These are phyloP conservation scores for Filobasidium uniguttulatum DNA, from an alignment of 1,284 basidiomycete species.

Conservation along the genomic window DNA sequence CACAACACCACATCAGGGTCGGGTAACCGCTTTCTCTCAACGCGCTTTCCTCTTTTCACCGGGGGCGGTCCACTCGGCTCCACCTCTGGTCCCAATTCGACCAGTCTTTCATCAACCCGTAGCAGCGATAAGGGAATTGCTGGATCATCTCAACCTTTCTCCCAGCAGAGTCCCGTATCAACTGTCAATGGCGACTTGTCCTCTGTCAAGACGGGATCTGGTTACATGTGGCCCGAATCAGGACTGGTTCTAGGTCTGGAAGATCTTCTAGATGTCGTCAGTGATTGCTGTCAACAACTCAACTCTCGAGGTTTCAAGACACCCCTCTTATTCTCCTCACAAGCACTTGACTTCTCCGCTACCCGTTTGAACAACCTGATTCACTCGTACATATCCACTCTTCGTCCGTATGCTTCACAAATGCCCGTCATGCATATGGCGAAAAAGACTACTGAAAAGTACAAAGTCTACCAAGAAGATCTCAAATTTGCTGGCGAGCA, in stretches of 20 bases:
- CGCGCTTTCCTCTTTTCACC: neutral
- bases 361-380: constrained; percentile 59
- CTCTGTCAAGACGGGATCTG: neutral
- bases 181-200: neutral
- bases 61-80: neutral
- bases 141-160: neutral
- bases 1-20: neutral
- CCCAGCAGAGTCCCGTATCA: neutral
- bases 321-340: constrained; percentile 73
- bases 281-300: constrained; percentile 57
- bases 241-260: constrained; percentile 51
- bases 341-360: constrained; percentile 66
- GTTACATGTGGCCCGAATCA: constrained; percentile 19
- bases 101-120: neutral
- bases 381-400: constrained; percentile 49
- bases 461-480: constrained; percentile 52
- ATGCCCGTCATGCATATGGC: neutral
- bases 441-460: constrained; percentile 1
- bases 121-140: too few relatives aligned
- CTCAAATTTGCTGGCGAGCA: constrained; percentile 65
- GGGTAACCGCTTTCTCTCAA: neutral
- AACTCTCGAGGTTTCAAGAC: constrained; percentile 58
- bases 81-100: neutral
- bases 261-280: constrained; percentile 55
- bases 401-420: constrained; percentile 10